Conservation (phyloP, 2,329 filamentous ascomycete genomes). For the Dendrostoma leiphaemia region DNA sequence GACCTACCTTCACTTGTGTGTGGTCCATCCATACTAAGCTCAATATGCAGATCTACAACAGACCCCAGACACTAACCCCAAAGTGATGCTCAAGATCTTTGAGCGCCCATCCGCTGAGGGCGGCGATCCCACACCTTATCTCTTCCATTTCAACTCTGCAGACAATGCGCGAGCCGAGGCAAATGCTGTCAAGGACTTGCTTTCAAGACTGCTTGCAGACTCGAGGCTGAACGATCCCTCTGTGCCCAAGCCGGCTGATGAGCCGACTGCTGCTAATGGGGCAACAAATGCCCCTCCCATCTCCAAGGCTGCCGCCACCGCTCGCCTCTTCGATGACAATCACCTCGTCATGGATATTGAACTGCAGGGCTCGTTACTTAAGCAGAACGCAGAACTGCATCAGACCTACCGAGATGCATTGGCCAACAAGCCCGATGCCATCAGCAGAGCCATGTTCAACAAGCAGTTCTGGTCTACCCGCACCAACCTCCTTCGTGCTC, state of each 20-base stretch:
- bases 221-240: constrained; percentile 56
- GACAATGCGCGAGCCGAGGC: constrained; percentile 77
- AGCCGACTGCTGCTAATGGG: constrained; percentile 27
- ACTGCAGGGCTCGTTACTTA: constrained; percentile 85
- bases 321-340: constrained; percentile 77
- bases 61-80: constrained; percentile 81
- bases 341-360: constrained; percentile 75
- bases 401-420: constrained; percentile 86
- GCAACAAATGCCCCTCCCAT: constrained; percentile 61
- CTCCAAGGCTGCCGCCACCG: constrained; percentile 72
- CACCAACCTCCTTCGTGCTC: constrained; percentile 79
- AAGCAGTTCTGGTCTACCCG: constrained; percentile 93
- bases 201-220: constrained; percentile 75
- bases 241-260: constrained; percentile 46
- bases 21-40: constrained; percentile 15
- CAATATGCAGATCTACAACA: constrained; percentile 78
- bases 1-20: not conserved
- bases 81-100: constrained; percentile 93
- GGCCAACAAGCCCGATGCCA: constrained; percentile 77
- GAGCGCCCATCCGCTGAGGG: constrained; percentile 59
- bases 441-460: constrained; percentile 79
- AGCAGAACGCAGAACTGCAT: constrained; percentile 70
- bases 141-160: constrained; percentile 85
- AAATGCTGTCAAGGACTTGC: constrained; percentile 76
- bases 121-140: constrained; percentile 65